Evolutionary conservation across 225 moss, liverwort and hornwort species (phyloP).

Genomic region (Asterella californica): DNA sequence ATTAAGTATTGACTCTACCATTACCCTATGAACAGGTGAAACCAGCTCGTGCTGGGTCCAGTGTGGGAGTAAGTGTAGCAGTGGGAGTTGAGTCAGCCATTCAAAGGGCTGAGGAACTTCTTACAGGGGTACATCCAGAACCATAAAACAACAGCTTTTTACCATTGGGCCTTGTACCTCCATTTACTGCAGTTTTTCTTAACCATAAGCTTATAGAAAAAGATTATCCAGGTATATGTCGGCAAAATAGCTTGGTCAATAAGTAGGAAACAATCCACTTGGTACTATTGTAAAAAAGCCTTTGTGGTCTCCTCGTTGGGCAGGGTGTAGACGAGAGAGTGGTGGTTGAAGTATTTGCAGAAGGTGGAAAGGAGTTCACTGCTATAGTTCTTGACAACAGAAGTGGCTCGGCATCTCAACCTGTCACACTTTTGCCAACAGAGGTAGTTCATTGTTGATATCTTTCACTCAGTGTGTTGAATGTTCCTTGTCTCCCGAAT

Average conservation of each 20-base stretch:
- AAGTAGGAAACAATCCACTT: neutral
- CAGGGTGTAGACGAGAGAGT: constrained; percentile 81
- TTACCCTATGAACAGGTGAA: constrained; percentile 64
- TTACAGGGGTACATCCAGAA: constrained; percentile 34
- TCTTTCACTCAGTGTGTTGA: too few species aligned
- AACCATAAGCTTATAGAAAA: neutral
- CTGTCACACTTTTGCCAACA: constrained; percentile 83
- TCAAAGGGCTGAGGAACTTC: constrained; percentile 50
- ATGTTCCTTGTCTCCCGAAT: too few species aligned
- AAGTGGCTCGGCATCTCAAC: constrained; percentile 41
- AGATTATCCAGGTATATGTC: neutral
- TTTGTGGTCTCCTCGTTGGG: constrained; percentile 8
- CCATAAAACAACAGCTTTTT: neutral
- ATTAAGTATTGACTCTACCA: neutral
- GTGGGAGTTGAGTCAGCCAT: constrained; percentile 58
- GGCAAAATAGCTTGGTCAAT: neutral
- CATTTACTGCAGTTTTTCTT: neutral
- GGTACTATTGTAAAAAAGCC: neutral
- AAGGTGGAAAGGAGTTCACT: constrained; percentile 87
- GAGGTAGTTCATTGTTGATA: constrained; percentile 45
- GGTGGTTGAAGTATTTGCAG: constrained; percentile 79
- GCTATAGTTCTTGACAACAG: constrained; percentile 84
- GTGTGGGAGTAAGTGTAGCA: constrained; percentile 89
- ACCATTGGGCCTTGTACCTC: neutral
- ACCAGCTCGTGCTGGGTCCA: constrained; percentile 91